phyloP scores from a whole-genome alignment of 192 early-diverging fungal genomes.

The Podochytrium sp. region DNA sequence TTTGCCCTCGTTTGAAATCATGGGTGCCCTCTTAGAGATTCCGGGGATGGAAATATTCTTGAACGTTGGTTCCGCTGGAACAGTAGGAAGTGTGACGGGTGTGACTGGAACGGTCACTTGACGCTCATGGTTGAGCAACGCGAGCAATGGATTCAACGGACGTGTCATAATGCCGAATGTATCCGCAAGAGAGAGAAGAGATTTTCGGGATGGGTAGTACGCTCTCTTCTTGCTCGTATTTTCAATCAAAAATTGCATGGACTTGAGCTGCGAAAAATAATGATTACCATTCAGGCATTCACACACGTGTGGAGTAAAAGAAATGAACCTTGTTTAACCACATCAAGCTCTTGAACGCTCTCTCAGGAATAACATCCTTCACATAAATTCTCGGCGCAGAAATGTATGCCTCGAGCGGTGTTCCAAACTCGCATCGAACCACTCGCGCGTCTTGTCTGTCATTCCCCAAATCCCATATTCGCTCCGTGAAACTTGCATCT shows the following conservation, averaged over 20 bases:
- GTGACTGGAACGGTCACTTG: background rate
- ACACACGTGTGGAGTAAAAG: background rate
- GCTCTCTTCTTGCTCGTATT: background rate
- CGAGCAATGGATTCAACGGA: background rate
- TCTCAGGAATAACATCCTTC: conserved; percentile 11
- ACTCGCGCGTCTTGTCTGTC: background rate
- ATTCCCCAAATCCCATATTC: background rate
- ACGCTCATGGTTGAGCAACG: background rate
- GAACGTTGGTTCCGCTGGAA: background rate
- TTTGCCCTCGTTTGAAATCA: no score
- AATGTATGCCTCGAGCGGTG: background rate
- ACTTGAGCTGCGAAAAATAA: background rate
- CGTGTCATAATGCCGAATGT: background rate
- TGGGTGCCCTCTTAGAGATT: no score
- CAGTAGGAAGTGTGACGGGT: background rate
- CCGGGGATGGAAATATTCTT: background rate
- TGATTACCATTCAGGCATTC: background rate
- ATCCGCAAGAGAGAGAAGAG: background rate
- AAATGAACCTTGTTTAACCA: conserved; percentile 5
- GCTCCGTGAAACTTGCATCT: background rate
- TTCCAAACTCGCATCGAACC: background rate
- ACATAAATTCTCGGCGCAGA: background rate
- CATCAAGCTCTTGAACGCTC: background rate
- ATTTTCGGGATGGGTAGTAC: background rate
- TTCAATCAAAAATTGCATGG: conserved; percentile 10